A percentile compares a stretch with the other conserved stretches of the same genome.
These are phyloP conservation scores for Xylaria curta DNA, from an alignment of 495 filamentous ascomycete species.

Conservation along the genomic window DNA sequence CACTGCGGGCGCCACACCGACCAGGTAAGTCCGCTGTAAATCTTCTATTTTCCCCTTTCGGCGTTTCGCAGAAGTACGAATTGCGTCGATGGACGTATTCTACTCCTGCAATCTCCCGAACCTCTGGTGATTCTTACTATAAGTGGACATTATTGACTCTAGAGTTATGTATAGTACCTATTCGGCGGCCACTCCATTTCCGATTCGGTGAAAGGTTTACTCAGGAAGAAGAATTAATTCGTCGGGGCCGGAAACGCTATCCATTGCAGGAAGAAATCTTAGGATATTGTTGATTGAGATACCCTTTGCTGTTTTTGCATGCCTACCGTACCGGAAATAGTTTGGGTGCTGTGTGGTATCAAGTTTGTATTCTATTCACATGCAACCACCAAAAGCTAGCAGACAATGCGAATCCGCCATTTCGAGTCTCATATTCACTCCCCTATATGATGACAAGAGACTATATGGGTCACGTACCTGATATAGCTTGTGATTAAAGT, in stretches of 20 bases:
- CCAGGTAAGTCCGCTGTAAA: slow-evolving; percentile 20
- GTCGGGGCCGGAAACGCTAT: not conserved
- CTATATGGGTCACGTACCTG: not conserved
- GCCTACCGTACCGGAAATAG: not conserved
- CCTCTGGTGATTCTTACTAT: too few species aligned
- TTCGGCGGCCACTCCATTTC: slow-evolving; percentile 38
- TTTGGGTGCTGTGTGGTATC: not conserved
- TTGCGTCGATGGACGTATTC: too few species aligned
- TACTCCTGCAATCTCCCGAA: too few species aligned
- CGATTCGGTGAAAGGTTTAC: slow-evolving; percentile 28
- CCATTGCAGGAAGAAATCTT: not conserved
- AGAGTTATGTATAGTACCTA: slow-evolving; percentile 25
- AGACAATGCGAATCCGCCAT: not conserved
- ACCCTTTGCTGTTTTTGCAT: slow-evolving; percentile 16
- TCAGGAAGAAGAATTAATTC: slow-evolving; percentile 33
- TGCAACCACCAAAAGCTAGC: not conserved
- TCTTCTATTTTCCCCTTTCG: too few species aligned
- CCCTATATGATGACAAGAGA: not conserved
- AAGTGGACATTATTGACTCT: too few species aligned
- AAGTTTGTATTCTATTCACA: not conserved
- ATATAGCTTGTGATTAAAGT: not conserved
- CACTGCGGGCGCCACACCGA: slow-evolving; percentile 43
- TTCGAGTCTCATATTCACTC: not conserved
- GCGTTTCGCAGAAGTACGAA: too few species aligned
- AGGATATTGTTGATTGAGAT: slow-evolving; percentile 21